Base-by-base conservation (phyloP, 768 basidiomycete genomes). In the Harrya chromipes region DNA sequence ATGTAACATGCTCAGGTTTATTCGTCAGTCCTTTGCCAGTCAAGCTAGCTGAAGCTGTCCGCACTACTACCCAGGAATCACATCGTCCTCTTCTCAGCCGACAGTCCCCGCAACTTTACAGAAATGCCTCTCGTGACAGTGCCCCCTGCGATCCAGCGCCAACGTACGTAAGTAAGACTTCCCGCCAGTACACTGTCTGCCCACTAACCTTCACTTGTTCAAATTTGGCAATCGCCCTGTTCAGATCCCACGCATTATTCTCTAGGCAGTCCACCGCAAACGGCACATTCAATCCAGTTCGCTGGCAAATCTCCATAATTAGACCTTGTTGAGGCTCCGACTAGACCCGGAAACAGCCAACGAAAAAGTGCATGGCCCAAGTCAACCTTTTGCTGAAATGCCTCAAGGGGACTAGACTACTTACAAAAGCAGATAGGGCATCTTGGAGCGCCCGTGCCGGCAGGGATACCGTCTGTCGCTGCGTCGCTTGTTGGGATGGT, bases 201-300 rank as follows among this genome's bases (percentile, higher is more conserved):
- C 43, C 46, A 72, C 83, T 50, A 55, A 89, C 89, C 81, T 88
- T 89, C 60, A 97, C 87, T 65, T 88, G 78, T 61, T 92, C 83
- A 68, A 93, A 98, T 62, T 95, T 94, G 43, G 78, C 77, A 21
- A 92, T 62, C 0, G 97, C 97, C 50, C 78, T 75, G 39, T 83
- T 82, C 43, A 89, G 59, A 63, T 94, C 82, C 94, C 94, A 98
- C 8, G 72, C 82, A 62, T 94, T 97, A 42, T 83, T 84, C 57
- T 81, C 74, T 51, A 98, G 68, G 63, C 95, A 97, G 52, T 97
- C 84, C n/a, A 86, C 72, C 6, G 92, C 80, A 60, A 82, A 95
- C 57, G 80, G 77, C 14, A 80, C 79, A 52, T 89, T 97, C 61
- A 99, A 74, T 19, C 83, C 78, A 1, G 95, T 97, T 49, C 79